Percentiles rank a stretch among this genome's conserved stretches.
These are phyloP conservation scores for Xanthoconium purpureum DNA, from an alignment of 768 basidiomycete genomes.

Conservation along the genomic window DNA sequence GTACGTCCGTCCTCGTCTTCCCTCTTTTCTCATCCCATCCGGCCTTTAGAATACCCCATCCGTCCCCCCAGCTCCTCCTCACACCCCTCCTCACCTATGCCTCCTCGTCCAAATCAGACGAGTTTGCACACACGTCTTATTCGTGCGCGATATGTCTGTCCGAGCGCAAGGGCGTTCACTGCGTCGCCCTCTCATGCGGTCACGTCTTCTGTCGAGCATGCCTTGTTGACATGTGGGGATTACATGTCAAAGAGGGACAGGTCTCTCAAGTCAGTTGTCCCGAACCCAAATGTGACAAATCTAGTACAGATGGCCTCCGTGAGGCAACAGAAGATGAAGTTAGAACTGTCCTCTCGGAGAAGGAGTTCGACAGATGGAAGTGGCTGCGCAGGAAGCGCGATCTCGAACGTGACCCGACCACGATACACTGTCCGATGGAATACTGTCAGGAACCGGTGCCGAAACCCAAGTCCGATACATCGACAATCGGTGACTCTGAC, in stretches of 20 bases:
- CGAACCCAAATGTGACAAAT: conserved; percentile 73
- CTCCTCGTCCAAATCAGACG: conserved; percentile 39
- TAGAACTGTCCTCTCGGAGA: conserved; percentile 61
- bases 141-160: conserved; percentile 75
- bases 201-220: conserved; percentile 88
- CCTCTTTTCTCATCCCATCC: conserved; percentile 29
- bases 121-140: conserved; percentile 66
- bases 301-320: conserved; percentile 21
- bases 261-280: conserved; percentile 77
- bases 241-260: conserved; percentile 79
- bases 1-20: conserved; percentile 11
- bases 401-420: conserved; percentile 75
- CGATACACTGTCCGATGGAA: conserved; percentile 75
- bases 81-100: conserved; percentile 51
- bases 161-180: conserved; percentile 70
- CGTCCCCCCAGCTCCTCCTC: conserved; percentile 52
- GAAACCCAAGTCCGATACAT: conserved; percentile 40
- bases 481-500: conserved; percentile 28
- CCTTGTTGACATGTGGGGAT: conserved; percentile 75
- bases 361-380: conserved; percentile 68
- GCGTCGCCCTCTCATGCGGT: conserved; percentile 63
- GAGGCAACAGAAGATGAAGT: conserved; percentile 73
- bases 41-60: conserved; percentile 42
- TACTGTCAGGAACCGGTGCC: conserved; percentile 80
- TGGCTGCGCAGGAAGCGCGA: conserved; percentile 72